These are phyloP conservation scores for Pseudozyma thailandica DNA, from an alignment of 1,284 basidiomycete genomes.

Conservation along the genomic window DNA sequence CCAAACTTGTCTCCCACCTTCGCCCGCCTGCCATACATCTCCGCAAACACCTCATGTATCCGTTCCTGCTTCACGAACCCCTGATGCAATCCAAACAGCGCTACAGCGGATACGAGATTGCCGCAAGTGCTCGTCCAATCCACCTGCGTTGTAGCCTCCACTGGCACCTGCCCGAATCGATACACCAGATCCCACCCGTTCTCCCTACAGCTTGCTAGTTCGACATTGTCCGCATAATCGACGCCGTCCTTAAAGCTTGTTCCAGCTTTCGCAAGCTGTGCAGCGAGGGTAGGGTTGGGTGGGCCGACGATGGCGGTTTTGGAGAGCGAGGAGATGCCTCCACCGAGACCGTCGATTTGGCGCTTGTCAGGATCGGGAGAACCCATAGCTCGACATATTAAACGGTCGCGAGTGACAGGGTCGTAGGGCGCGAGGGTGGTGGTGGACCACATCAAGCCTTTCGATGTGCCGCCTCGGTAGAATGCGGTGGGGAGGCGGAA, in stretches of 20 bases:
- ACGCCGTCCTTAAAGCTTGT: slow-evolving; percentile 36
- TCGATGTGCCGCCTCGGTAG: slow-evolving; percentile 79
- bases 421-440: slow-evolving; percentile 45
- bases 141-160: slow-evolving; percentile 36
- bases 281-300: slow-evolving; percentile 20
- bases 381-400: slow-evolving; percentile 77
- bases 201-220: slow-evolving; percentile 11
- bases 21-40: not conserved
- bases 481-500: slow-evolving; percentile 37
- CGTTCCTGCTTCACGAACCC: slow-evolving; percentile 23
- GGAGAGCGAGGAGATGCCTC: slow-evolving; percentile 80
- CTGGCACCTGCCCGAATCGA: slow-evolving; percentile 65
- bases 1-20: slow-evolving; percentile 12
- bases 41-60: slow-evolving; percentile 18
- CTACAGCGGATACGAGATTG: slow-evolving; percentile 64
- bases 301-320: slow-evolving; percentile 78
- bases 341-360: slow-evolving; percentile 80
- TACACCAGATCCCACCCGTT: slow-evolving; percentile 62
- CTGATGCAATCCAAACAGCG: slow-evolving; percentile 50
- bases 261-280: not conserved
- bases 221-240: slow-evolving; percentile 47
- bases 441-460: slow-evolving; percentile 80
- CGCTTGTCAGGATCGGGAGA: slow-evolving; percentile 81
- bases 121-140: slow-evolving; percentile 66
- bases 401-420: slow-evolving; percentile 69